Evolutionary conservation across 768 basidiomycete genomes (phyloP), one percentile per base, ranked within the genome.

Genomic region (Lentinula guzmanii): DNA sequence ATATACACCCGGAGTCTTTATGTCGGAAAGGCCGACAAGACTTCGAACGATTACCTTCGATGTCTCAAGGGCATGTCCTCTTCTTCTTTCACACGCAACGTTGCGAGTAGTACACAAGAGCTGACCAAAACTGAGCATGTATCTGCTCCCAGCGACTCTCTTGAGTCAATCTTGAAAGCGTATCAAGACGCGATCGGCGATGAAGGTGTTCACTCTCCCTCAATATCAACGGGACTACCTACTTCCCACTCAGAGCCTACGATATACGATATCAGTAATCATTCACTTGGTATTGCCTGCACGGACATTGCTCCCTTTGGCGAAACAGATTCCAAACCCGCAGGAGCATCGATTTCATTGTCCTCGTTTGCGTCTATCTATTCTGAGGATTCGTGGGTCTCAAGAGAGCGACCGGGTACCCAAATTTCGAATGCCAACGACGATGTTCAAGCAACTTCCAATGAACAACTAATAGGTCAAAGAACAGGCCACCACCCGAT

Each of bases 1-100:
- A 59, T 59, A n/a, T 59, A 59, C 37, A 59, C 58, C 13, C 48
- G 33, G 11, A 59, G 58, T 33, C 24, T 59, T 3, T 59, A 59
- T 37, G 43, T 59, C 31, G 58, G 45, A 18, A 34, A 35, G 28
- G 51, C 51, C 10, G 51, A 52, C 13, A 52, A 52, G 51, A 13
- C 33, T 37, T 28, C 48, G 4, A 28, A 28, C 46, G 18, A 18
- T 34, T n/a, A 21, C 15, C n/a, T 34, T 39, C 48, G 46, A 46
- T 16, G 35, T 33, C 45, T 33, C 0, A 13, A 39, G 16, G 6
- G n/a, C 11, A 34, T 33, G 42, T 13, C 15, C 33, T 42, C 37
- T 13, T 16, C n/a, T 39, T 6, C 55, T 42, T 56, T 18, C 16
- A 10, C 31, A 33, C 39, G 18, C 39, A n/a, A 10, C 18, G 21